Evolutionary conservation across 179 eudicot genomes (phyloP).

Genomic region (Beta macrorhiza): DNA sequence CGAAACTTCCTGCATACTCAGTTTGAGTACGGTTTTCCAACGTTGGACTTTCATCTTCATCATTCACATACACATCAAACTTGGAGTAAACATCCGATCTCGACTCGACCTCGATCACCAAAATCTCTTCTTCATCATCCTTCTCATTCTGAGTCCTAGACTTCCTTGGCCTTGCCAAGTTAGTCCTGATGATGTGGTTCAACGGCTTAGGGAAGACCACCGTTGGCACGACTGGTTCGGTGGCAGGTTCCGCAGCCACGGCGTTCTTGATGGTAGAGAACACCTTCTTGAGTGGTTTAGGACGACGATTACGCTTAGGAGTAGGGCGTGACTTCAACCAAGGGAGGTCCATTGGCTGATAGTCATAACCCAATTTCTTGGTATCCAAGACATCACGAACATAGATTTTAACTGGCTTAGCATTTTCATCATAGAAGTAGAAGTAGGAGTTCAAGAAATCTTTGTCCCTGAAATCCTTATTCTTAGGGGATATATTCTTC

Average conservation of each 20-base stretch:
- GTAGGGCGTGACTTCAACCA: constrained; percentile 55
- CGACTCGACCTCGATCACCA: constrained; percentile 19
- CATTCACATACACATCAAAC: constrained; percentile 45
- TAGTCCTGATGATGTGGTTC: constrained; percentile 31
- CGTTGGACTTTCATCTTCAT: no score
- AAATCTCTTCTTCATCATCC: constrained; percentile 58
- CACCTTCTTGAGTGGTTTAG: constrained; percentile 28
- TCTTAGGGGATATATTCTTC: constrained; percentile 47
- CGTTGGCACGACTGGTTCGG: neutral
- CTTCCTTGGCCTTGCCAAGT: constrained; percentile 59
- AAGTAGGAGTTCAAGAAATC: constrained; percentile 62
- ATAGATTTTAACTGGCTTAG: constrained; percentile 50
- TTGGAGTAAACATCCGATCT: constrained; percentile 48
- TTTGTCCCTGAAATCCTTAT: constrained; percentile 49
- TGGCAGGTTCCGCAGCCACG: constrained; percentile 31
- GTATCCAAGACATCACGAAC: constrained; percentile 58
- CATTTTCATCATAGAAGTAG: constrained; percentile 73
- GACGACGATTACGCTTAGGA: constrained; percentile 20
- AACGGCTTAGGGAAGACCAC: constrained; percentile 48
- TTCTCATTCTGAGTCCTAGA: constrained; percentile 57
- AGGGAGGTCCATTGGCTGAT: constrained; percentile 60
- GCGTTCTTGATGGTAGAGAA: constrained; percentile 20
- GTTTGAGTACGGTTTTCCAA: constrained; percentile 32
- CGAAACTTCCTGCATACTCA: constrained; percentile 79
- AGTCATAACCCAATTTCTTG: constrained; percentile 52